Evolutionary conservation across 331 rosid species (phyloP).

Genomic region (Quercus phellos): DNA sequence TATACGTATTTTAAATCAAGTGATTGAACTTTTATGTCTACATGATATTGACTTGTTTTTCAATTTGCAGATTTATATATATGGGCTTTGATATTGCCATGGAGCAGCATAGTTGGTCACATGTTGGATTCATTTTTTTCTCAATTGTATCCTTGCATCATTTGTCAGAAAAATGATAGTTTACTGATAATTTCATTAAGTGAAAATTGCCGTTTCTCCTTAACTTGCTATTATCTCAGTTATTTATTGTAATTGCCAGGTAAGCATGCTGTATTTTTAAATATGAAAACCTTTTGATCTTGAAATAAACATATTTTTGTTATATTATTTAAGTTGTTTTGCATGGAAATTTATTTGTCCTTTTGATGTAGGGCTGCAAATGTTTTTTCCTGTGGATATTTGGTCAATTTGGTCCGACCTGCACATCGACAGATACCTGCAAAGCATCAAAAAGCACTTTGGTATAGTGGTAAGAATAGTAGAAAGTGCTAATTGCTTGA

Average conservation of each 20-base stretch:
- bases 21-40: conserved; percentile 12
- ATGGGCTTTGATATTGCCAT: conserved; percentile 96
- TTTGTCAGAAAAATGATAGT: conserved; percentile 6
- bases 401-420: conserved; percentile 83
- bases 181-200: conserved; percentile 12
- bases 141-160: conserved; percentile 80
- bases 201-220: conserved; percentile 42
- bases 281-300: conserved; percentile 16
- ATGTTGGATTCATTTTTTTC: conserved; percentile 92
- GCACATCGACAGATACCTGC: conserved; percentile 62
- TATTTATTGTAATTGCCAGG: conserved; percentile 90
- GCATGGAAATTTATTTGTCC: neutral
- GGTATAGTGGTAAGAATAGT: conserved; percentile 77
- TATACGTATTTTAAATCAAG: conserved; percentile 8
- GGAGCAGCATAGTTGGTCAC: conserved; percentile 98
- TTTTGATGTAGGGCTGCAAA: conserved; percentile 72
- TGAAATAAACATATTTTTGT: conserved; percentile 8
- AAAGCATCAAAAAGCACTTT: conserved; percentile 83
- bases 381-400: conserved; percentile 85
- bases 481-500: conserved; percentile 6
- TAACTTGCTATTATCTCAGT: conserved; percentile 48
- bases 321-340: conserved; percentile 8
- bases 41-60: conserved; percentile 12
- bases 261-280: conserved; percentile 29
- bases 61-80: conserved; percentile 77